Base-by-base conservation (phyloP, 306 rosid genomes). In the Glycine tomentella region DNA sequence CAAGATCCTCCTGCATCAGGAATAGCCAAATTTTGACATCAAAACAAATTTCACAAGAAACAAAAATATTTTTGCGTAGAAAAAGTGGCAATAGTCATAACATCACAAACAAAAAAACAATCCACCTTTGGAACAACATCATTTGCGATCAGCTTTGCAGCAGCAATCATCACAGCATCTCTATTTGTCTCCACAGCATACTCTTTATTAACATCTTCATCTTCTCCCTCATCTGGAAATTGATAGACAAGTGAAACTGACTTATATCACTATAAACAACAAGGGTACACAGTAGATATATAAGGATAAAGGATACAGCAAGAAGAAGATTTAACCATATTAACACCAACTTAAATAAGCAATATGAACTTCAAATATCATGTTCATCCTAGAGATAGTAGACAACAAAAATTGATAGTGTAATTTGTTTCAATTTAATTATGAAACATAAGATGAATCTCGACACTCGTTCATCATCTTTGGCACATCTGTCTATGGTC, bases 181-280 rank as follows among this genome's bases (percentile, higher is more conserved):
- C 89, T 90, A 78, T 93, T 90, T 78, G 87, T 89, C 81, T 93
- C 98, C 90, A 89, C 99, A 73, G 80, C 69, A 77, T 90, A 95
- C 82, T 90, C 99, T 79, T 83, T 91, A 82, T 88, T 91, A 52
- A 49, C 87, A 68, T 86, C 93, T 63, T 93, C 99, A 36, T 95
- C 99, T 86, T 93, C 99, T 65, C 79, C 78, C 86, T 89, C 99
- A 65, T 95, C 99, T 91, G 86, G 81, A 75, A 85, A 67, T 66
- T 8, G 33, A 66, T 66, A 49, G 38, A 66, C 48, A 78, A 80
- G 77, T 55, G 58, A 76, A 77, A 63, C 50, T 64, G 40, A 82
- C 65, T 52, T 73, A 15, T 17, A 79, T 34, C 45, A 20, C 56
- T 38, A 74, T 31, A 51, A 74, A 66, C 78, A 62, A 68, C 67